These are phyloP conservation scores for Lactifluus subvellereus DNA, from an alignment of 768 basidiomycete species.

Conservation along the genomic window DNA sequence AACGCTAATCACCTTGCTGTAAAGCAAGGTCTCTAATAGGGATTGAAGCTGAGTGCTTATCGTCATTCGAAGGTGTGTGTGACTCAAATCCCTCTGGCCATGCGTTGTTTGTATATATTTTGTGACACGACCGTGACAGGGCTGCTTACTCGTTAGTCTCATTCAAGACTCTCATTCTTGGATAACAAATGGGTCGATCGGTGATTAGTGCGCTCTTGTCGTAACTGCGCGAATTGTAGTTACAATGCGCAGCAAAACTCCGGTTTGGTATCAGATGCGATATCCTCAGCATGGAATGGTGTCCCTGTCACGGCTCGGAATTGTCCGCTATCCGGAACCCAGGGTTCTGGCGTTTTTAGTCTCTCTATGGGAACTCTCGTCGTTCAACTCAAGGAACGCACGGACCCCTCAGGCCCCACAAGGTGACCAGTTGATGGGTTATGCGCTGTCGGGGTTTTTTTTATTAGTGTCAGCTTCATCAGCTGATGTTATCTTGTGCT, in stretches of 20 bases:
- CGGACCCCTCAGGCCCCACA: slow-evolving; percentile 15
- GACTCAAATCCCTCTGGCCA: background rate
- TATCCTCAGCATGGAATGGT: background rate
- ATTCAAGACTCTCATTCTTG: background rate
- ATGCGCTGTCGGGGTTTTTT: background rate
- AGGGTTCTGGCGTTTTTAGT: background rate
- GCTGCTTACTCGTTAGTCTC: background rate
- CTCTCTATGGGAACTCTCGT: slow-evolving; percentile 14
- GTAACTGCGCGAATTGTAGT: background rate
- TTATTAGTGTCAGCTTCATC: slow-evolving; percentile 6
- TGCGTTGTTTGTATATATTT: slow-evolving; percentile 1
- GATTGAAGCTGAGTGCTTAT: background rate
- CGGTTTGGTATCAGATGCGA: background rate
- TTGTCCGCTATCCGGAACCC: background rate
- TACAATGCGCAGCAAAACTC: slow-evolving; percentile 3
- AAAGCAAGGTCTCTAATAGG: background rate
- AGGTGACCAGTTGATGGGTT: slow-evolving; percentile 3
- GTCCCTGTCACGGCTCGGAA: slow-evolving; percentile 1
- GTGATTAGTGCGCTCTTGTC: background rate
- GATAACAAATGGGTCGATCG: background rate
- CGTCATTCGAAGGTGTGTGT: background rate
- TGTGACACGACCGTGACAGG: slow-evolving; percentile 15
- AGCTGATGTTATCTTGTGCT: slow-evolving; percentile 8
- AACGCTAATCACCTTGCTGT: background rate
- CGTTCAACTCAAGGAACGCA: background rate